Evolutionary conservation across 495 filamentous ascomycete species (phyloP), one percentile per base, ranked within the genome.

Genomic region (Talaromyces liani): DNA sequence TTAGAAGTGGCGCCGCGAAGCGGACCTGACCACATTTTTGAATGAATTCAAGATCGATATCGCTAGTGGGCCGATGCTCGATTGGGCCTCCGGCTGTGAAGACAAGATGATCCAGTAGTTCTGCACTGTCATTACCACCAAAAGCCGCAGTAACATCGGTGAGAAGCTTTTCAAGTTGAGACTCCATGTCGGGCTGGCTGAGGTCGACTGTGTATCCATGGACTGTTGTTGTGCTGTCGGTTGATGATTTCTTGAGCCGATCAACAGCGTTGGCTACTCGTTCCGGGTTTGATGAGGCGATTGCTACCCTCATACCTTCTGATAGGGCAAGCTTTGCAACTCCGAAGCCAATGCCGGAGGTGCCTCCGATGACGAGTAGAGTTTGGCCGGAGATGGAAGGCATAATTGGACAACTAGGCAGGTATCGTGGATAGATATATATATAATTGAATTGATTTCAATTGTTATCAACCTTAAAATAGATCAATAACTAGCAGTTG

Each of bases 71-170:
- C 86, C 33, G 6, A 67, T 62, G 1, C 66, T 67, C 6, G 77
- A 56, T 12, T 68, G 64, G 53, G 62, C 86, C 79, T 8, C 78
- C 85, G 0, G 88, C 87, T 4, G 86, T 87, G 67, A 72, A 81
- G 60, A 85, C 79, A 24, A 90, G 74, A 66, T 90, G 88, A 70
- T 89, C 79, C 51, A 89, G 64, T 51, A 33, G 4, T 10, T 63
- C 47, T 2, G 34, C 3, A 16, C 39, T n/a, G 20, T 49, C 8
- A 2, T 20, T 5, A 18, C 45, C n/a, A 2, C 18, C n/a, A 49
- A 57, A 34, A 22, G 6, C 18, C 6, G 47, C 56, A 27, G 16
- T 57, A 9, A 70, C 69, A 18, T 56, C 47, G 16, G 64, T 66
- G 31, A 65, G 53, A 7, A 73, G 70, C 2, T 75, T 58, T 63